Evolutionary conservation across 176 grass and related monocot genomes (phyloP), one percentile per base, ranked within the genome.

Genomic region (Urochloa ruziziensis): DNA sequence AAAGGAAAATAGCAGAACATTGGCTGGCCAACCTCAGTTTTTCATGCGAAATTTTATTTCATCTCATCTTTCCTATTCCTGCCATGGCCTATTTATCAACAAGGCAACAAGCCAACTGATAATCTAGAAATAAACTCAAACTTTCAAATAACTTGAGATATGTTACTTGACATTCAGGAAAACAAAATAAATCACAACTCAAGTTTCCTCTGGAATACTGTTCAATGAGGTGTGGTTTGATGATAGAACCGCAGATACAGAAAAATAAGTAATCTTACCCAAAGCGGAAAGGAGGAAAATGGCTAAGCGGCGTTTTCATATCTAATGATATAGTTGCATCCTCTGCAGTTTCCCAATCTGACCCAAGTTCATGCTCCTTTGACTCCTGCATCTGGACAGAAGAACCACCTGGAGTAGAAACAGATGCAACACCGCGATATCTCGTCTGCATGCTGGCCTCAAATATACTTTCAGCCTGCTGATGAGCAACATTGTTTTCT

Each of bases 221-320:
- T 29, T 62, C 53, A 71, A 71, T 36, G 23, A 17, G n/a, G 47
- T 72, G 47, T 16, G 46, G 19, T 46, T 56, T 37, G 42, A 43
- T 74, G 30, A 19, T 43, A 42, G 25, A 72, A 86, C 0, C 49
- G 14, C 48, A 86, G 37, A 49, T 24, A 39, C 36, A 66, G 12
- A 54, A 84, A 88, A 75, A 21, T 11, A 28, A 24, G 54, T 40
- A 39, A 84, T 79, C 64, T 85, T 94, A 99, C 96, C 96, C 96
- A 86, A 99, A 99, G 13, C 93, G 93, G 80, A 94, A 99, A 70
- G 96, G 96, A 85, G 96, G 91, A 47, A 99, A 94, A 84, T 99
- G 96, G 29, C 86, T 91, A 75, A 99, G 64, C 23, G 96, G 93
- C 61, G 96, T 99, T 89, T 95, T 99, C 65, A 95, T 91, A 89